Conservation (phyloP, 2,329 filamentous ascomycete genomes). For the Pleomassaria siparia region DNA sequence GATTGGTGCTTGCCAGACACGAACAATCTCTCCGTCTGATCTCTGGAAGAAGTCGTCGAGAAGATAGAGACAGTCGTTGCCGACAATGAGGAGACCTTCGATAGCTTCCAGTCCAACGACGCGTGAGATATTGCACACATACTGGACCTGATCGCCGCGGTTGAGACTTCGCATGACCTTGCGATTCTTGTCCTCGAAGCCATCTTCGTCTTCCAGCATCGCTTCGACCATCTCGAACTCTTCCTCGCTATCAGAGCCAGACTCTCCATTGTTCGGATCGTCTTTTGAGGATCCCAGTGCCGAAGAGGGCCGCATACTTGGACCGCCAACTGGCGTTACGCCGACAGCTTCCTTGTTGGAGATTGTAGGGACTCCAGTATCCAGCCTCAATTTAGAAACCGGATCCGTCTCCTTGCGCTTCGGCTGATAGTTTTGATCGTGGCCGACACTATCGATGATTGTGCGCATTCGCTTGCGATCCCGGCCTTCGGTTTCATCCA, state of each 20-base stretch:
- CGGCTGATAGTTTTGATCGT: slow-evolving; percentile 76
- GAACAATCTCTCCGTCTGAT: slow-evolving; percentile 92
- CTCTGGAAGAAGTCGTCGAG: slow-evolving; percentile 97
- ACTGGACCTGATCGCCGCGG: slow-evolving; percentile 86
- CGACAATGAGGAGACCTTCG: slow-evolving; percentile 89
- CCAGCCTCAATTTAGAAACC: slow-evolving; percentile 47
- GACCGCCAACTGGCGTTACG: slow-evolving; percentile 28
- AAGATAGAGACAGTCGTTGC: slow-evolving; percentile 88
- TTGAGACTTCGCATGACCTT: slow-evolving; percentile 95
- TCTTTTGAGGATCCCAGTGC: slow-evolving; percentile 21
- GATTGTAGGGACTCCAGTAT: slow-evolving; percentile 44
- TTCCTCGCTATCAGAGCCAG: slow-evolving; percentile 65
- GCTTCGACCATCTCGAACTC: slow-evolving; percentile 97
- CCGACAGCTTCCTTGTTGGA: slow-evolving; percentile 32
- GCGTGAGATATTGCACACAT: slow-evolving; percentile 92
- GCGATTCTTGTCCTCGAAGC: slow-evolving; percentile 95
- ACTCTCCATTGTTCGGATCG: slow-evolving; percentile 45
- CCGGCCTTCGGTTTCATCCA: slow-evolving; percentile 92
- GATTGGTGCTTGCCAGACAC: slow-evolving; percentile 87
- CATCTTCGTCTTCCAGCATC: slow-evolving; percentile 79
- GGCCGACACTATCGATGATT: slow-evolving; percentile 69
- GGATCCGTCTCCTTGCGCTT: slow-evolving; percentile 71
- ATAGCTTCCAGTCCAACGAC: slow-evolving; percentile 92
- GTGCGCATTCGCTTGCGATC: slow-evolving; percentile 92
- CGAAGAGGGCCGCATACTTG: slow-evolving; percentile 23